Evolutionary conservation across 2,329 filamentous ascomycete species (phyloP), one percentile per base, ranked within the genome.

Genomic region (Diplodia corticola): DNA sequence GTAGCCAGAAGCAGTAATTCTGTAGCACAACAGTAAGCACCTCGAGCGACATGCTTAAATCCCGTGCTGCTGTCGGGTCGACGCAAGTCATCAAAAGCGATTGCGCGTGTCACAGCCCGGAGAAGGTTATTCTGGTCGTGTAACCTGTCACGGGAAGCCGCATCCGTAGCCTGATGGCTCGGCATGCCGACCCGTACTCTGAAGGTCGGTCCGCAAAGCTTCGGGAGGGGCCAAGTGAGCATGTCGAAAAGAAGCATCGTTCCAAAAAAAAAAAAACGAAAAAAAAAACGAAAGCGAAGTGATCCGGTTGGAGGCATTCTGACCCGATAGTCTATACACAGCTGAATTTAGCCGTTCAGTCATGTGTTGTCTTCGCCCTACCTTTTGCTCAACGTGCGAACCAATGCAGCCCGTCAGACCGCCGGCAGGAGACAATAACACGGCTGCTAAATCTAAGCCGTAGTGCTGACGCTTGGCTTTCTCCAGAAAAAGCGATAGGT

Each of bases 351-450:
- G 22, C 55, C 24, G n/a, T 13, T 40, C 55, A 48, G 44, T 60
- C 7, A 26, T 17, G 22, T 30, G 37, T 13, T 12, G 15, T 22
- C 55, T 15, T 44, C 37, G 22, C n/a, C 28, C 28, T 54, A 17
- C 37, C 15, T 44, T n/a, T 3, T 44, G 37, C 40, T 44, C 17
- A 44, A 44, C 30, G 30, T 10, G 33, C 33, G 7, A 12, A 35
- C 33, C 33, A 9, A 48, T 60, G 55, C 55, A 26, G 40, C 55
- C 55, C 15, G 55, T 60, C 37, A 60, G 55, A 60, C 35, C 9
- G 54, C 33, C n/a, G 35, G 46, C 24, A 59, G 28, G 24, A 30
- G 6, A 60, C 37, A 24, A 10, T 22, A 1, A 22, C 40, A 20
- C 6, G 7, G 13, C 22, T 57, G 17, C 53, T 26, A 10, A 10